These are phyloP conservation scores for Colletotrichum scovillei DNA, from an alignment of 2,329 filamentous ascomycete species.

Conservation along the genomic window DNA sequence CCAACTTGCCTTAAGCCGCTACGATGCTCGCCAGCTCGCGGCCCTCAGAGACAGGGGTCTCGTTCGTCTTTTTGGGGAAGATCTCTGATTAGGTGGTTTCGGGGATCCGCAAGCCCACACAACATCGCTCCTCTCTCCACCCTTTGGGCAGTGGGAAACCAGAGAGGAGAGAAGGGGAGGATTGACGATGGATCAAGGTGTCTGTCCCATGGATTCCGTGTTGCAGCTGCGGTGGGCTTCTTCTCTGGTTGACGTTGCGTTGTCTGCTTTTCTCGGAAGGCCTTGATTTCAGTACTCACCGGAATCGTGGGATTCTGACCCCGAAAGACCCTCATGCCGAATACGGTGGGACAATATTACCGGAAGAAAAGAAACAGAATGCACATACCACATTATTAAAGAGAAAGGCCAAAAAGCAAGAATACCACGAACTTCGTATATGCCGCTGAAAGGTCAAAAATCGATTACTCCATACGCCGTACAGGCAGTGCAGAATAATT, in stretches of 20 bases:
- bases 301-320: constrained; percentile 8
- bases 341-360: neutral
- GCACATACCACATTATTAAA: neutral
- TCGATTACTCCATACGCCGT: neutral
- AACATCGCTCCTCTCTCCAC: constrained; percentile 6
- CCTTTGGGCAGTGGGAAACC: neutral
- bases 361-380: neutral
- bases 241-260: neutral
- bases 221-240: constrained; percentile 13
- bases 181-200: neutral
- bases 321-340: neutral
- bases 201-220: neutral
- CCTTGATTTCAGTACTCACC: constrained; percentile 4
- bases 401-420: neutral
- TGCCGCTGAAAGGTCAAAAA: neutral
- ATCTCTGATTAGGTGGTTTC: constrained; percentile 23
- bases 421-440: neutral
- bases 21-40: neutral
- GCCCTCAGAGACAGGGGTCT: neutral
- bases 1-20: no score
- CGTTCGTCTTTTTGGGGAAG: neutral
- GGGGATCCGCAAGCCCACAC: constrained; percentile 10
- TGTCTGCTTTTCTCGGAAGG: neutral
- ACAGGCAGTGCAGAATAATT: neutral
- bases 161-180: neutral